phyloP scores from a whole-genome alignment of 2,329 filamentous ascomycete species.

The Sporothrix sp. region DNA sequence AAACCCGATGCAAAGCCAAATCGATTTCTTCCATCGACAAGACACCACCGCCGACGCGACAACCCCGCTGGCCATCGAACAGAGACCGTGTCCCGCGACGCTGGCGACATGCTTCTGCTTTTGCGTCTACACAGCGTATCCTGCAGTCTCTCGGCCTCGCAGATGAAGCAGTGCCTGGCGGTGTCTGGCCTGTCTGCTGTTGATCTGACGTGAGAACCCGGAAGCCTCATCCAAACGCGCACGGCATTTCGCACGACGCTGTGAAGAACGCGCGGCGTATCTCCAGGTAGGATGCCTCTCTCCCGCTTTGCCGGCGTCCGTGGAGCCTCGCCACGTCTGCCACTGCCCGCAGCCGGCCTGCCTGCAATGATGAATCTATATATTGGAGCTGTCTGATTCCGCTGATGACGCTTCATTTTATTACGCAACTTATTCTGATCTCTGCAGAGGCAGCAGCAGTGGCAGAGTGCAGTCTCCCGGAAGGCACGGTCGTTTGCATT shows the following conservation, averaged over 20 bases:
- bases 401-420: constrained; percentile 44
- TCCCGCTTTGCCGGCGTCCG: too few species aligned
- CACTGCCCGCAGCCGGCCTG: not conserved
- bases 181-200: not conserved
- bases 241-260: not conserved
- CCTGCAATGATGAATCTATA: constrained; percentile 40
- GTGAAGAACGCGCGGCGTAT: not conserved
- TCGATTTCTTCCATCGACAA: not conserved
- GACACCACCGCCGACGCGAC: not conserved
- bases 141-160: constrained; percentile 2
- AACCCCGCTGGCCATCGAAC: not conserved
- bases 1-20: not conserved
- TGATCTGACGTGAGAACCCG: constrained; percentile 8
- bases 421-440: constrained; percentile 27
- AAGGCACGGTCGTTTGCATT: too few species aligned
- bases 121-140: not conserved
- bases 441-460: not conserved
- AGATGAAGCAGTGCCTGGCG: constrained; percentile 9
- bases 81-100: not conserved
- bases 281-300: too few species aligned
- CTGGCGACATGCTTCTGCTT: constrained; percentile 11
- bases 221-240: too few species aligned
- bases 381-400: constrained; percentile 67
- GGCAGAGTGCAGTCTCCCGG: not conserved
- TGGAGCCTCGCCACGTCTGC: not conserved